Base-by-base conservation (phyloP, 139 green algal genomes). In the Mychonastes homosphaera region DNA sequence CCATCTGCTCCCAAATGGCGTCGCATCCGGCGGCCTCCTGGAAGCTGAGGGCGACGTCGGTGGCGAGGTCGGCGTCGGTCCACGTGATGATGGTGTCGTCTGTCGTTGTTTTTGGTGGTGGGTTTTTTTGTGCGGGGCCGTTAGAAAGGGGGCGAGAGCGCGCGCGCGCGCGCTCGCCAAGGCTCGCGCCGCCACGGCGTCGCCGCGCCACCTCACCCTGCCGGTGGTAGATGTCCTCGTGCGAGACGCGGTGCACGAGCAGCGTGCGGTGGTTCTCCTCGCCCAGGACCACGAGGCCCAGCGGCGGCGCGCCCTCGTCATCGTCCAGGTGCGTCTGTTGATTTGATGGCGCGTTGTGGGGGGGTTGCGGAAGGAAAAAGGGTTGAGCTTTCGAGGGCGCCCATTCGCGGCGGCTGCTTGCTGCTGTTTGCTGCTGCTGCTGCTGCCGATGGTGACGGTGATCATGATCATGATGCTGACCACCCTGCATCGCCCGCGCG, bases 21-120 rank as follows among this genome's bases (percentile, higher is more conserved):
- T 86, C 78, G 64, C 92, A 99, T 13, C 87, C 88, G 8, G 51
- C 44, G 1, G 68, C 63, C 44, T 98, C 82, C 73, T 97, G 86
- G 41, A 99, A 99, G 63, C 83, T 95, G 2, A 99, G 82, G 10
- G 92, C 92, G 5, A 98, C 77, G 65, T 99, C 90, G 9, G 85
- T 96, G 41, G 67, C 72, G 5, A 92, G 71, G 28, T 92, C 82
- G 1, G 72, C 46, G 68, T 99, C 92, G 2, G 79, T 77, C 92
- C 92, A 99, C 0, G 84, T 90, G 38, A 99, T 98, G 66, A 99
- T 99, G 16, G 89, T 97, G 43, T 90, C 78, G 38, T 93, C 86
- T 91, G 86, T 13, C 7, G 21, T 10, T 8, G 29, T 56, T 5
- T 46, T 44, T 32, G 23, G 43, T 39, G 24, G 24, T 26, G 26